Evolutionary conservation across 768 basidiomycete genomes (phyloP).

Genomic region (Pisolithus marmoratus): DNA sequence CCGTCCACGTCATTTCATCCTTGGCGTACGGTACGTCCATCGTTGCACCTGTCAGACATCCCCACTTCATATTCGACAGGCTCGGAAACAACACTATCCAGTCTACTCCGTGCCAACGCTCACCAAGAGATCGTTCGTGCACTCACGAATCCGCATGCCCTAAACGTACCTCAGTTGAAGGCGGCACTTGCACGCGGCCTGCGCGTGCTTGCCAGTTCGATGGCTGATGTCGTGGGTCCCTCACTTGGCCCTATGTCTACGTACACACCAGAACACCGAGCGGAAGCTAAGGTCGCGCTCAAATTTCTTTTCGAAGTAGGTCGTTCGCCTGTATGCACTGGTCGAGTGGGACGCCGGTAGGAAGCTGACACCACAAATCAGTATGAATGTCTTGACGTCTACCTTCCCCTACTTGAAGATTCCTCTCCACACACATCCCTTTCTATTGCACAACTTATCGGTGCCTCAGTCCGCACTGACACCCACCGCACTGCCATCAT

Average conservation of each 20-base stretch:
- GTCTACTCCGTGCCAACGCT: conserved; percentile 52
- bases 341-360: neutral
- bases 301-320: conserved; percentile 56
- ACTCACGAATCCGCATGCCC: conserved; percentile 36
- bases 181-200: conserved; percentile 61
- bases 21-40: conserved; percentile 53
- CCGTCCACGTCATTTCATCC: conserved; percentile 70
- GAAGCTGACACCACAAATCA: conserved; percentile 17
- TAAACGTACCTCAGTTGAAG: conserved; percentile 37
- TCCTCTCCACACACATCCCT: conserved; percentile 36
- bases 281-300: conserved; percentile 52
- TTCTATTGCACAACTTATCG: conserved; percentile 57
- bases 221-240: conserved; percentile 67
- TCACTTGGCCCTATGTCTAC: conserved; percentile 55
- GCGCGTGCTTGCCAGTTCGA: conserved; percentile 49
- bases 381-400: conserved; percentile 59
- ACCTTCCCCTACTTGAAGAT: conserved; percentile 56
- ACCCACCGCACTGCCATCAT: conserved; percentile 46
- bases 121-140: conserved; percentile 59
- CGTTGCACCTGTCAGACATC: neutral
- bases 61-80: conserved; percentile 30
- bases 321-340: neutral
- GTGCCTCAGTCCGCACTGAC: conserved; percentile 42
- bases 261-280: conserved; percentile 32
- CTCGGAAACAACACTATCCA: conserved; percentile 53